Evolutionary conservation across 2,329 filamentous ascomycete genomes (phyloP), one percentile per base, ranked within the genome.

Genomic region (Oidium heveae): DNA sequence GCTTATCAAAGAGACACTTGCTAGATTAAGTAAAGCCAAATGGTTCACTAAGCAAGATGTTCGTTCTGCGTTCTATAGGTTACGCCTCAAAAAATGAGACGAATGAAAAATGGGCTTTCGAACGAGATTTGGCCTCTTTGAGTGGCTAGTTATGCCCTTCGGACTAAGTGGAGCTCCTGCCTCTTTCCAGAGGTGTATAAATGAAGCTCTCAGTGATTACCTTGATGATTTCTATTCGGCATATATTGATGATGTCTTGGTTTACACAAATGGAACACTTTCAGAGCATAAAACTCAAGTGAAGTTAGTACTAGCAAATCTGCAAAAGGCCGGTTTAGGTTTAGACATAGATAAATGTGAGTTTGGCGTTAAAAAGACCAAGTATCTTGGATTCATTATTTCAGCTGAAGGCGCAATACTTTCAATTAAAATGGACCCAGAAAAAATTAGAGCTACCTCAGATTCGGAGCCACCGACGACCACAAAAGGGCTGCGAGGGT

Each of bases 161-260:
- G 47, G 47, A 2, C n/a, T 51, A n/a, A 51, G 34, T 20, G 47
- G 28, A n/a, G 47, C 16, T 15, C 10, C 32, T 12, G 47, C 47
- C 4, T 50, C 53, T 5, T 57, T 47, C 28, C 53, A 57, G 47
- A 24, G 44, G n/a, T 32, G 28, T 32, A 49, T 49, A 15, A 49
- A 49, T 15, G 49, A 52, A 37, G n/a, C 33, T 15, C 49, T 52
- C 13, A 32, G 47, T 12, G 47, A 51, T 4, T 51, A 51, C 10
- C 47, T 51, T 34, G 47, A 51, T 34, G 47, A 51, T 18, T 52
- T 52, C 12, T 52, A n/a, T 16, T 52, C 34, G 15, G 50, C 50
- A 8, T 41, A 52, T 24, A 12, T 52, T 2, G 50, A 41, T 41
- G 50, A 52, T 24, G 20, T 52, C 6, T 12, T 52, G 1, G 18